phyloP scores from a whole-genome alignment of 2,329 filamentous ascomycete genomes.

The Aureobasidium mangrovei region DNA sequence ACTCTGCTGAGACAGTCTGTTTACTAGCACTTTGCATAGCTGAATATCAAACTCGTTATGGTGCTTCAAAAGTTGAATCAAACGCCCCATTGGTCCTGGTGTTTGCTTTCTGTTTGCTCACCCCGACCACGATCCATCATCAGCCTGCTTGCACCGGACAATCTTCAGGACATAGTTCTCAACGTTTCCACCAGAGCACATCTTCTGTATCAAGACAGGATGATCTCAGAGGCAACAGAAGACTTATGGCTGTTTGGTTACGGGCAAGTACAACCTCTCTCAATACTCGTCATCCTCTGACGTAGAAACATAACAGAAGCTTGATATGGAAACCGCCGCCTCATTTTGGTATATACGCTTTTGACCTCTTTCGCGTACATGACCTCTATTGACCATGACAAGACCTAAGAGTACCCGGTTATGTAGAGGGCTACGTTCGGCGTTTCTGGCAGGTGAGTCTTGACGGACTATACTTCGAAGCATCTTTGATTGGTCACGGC shows the following conservation, averaged over 20 bases:
- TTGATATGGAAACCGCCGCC: conserved; percentile 98
- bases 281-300: neutral
- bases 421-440: conserved; percentile 86
- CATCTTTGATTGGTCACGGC: no score
- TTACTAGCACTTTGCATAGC: no score
- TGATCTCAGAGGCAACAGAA: conserved; percentile 8
- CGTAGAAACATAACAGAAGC: conserved; percentile 62
- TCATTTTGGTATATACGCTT: conserved; percentile 63
- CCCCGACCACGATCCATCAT: neutral
- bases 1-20: no score
- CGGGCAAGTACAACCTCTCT: conserved; percentile 51
- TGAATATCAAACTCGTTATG: no score
- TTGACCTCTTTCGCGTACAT: neutral
- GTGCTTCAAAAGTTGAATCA: no score
- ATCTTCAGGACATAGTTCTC: no score
- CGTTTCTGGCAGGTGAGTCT: conserved; percentile 87
- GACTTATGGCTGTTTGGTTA: conserved; percentile 97
- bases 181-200: neutral
- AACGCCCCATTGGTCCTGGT: neutral
- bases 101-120: conserved; percentile 4
- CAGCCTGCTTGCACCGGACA: neutral
- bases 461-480: conserved; percentile 20
- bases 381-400: conserved; percentile 7
- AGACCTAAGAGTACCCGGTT: conserved; percentile 82
- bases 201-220: neutral